These are phyloP conservation scores for Saccharum hybrid DNA, from an alignment of 202 grass and related monocot species.

Conservation along the genomic window DNA sequence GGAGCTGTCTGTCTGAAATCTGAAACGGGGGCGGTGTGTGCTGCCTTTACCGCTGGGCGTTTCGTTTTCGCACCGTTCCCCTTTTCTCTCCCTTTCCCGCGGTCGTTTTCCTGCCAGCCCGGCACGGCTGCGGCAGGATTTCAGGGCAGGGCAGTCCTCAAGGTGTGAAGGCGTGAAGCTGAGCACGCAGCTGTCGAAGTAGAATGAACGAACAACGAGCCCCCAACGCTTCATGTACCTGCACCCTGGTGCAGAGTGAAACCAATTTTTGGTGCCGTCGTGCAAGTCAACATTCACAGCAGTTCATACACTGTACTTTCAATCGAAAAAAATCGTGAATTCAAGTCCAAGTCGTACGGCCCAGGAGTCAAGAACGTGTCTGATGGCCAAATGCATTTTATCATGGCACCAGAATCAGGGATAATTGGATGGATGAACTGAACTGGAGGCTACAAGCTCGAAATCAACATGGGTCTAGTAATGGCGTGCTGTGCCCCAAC, in stretches of 20 bases:
- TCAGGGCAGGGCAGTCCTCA: neutral
- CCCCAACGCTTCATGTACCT: neutral
- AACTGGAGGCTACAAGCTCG: neutral
- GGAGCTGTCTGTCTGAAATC: constrained; percentile 9
- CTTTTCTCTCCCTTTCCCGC: neutral
- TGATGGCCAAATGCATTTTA: neutral
- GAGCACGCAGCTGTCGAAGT: no score
- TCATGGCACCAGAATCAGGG: neutral
- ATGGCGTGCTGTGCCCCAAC: neutral
- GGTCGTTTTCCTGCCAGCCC: constrained; percentile 17
- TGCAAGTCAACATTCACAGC: neutral
- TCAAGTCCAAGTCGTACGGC: neutral
- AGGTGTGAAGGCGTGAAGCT: neutral
- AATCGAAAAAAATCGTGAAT: neutral
- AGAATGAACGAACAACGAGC: neutral
- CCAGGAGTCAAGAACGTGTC: neutral
- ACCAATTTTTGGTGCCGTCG: neutral
- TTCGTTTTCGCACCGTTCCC: neutral
- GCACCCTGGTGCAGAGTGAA: neutral
- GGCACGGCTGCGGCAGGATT: neutral
- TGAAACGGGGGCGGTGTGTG: neutral
- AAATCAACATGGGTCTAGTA: neutral
- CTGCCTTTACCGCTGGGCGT: neutral
- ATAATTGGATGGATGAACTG: neutral
- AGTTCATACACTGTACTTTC: neutral